These are phyloP conservation scores for Nematodospora valgi DNA, from an alignment of 805 yeast species.

Conservation along the genomic window DNA sequence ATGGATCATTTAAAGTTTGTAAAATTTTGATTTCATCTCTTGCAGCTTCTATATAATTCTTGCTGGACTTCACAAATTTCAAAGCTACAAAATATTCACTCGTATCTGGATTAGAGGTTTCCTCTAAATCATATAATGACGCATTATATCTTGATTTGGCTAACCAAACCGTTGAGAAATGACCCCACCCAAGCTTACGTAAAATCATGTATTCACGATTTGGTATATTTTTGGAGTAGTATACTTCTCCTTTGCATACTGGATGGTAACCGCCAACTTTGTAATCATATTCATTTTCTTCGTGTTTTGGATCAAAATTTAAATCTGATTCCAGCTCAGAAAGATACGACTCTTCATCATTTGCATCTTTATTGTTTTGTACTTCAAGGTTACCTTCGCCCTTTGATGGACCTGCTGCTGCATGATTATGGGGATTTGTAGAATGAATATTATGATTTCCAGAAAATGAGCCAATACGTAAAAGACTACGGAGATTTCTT, in stretches of 20 bases:
- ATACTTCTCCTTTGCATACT: conserved; percentile 51
- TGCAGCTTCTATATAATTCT: conserved; percentile 59
- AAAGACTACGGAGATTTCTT: conserved; percentile 7
- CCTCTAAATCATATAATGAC: conserved; percentile 18
- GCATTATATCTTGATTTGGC: conserved; percentile 28
- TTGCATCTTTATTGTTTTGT: conserved; percentile 7
- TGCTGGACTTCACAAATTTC: conserved; percentile 55
- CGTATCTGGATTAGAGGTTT: conserved; percentile 7
- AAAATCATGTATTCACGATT: conserved; percentile 43
- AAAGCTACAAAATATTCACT: conserved; percentile 52
- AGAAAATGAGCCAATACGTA: conserved; percentile 10
- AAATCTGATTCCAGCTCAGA: conserved; percentile 25
- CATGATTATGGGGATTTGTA: conserved; percentile 3
- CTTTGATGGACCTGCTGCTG: neutral
- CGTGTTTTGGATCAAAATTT: conserved; percentile 29
- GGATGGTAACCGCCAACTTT: conserved; percentile 65
- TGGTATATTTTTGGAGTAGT: conserved; percentile 35
- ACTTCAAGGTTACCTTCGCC: neutral
- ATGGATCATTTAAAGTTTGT: conserved; percentile 28
- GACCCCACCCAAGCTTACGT: conserved; percentile 69
- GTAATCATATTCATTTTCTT: conserved; percentile 54
- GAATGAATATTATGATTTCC: conserved; percentile 5
- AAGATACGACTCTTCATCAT: conserved; percentile 15
- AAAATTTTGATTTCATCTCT: conserved; percentile 57
- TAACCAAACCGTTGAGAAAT: conserved; percentile 70